These are phyloP conservation scores for Penicillium sp. DNA, from an alignment of 2,329 filamentous ascomycete species.

Conservation along the genomic window DNA sequence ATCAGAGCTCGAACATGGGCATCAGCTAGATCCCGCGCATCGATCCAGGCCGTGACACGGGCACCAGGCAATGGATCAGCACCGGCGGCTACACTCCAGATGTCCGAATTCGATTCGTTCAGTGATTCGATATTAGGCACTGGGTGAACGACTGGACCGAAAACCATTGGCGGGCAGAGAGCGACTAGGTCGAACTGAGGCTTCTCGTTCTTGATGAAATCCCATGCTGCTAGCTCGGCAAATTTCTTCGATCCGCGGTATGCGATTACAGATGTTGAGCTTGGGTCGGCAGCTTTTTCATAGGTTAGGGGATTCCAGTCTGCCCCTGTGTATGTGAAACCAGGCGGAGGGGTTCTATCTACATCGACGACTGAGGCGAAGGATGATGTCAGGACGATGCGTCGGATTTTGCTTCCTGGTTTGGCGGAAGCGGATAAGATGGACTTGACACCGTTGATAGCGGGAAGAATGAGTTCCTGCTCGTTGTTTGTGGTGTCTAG, in stretches of 20 bases:
- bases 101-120: slow-evolving; percentile 46
- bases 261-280: slow-evolving; percentile 25
- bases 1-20: slow-evolving; percentile 49
- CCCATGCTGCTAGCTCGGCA: slow-evolving; percentile 32
- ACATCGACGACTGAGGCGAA: slow-evolving; percentile 31
- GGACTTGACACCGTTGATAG: slow-evolving; percentile 48
- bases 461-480: slow-evolving; percentile 45
- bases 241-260: slow-evolving; percentile 37
- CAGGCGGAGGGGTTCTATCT: slow-evolving; percentile 7
- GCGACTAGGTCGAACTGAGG: slow-evolving; percentile 42
- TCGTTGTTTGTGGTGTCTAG: slow-evolving; percentile 49
- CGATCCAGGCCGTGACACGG: slow-evolving; percentile 40
- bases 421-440: slow-evolving; percentile 38
- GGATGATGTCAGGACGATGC: slow-evolving; percentile 32
- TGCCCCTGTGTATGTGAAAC: slow-evolving; percentile 28
- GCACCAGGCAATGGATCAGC: slow-evolving; percentile 40
- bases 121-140: slow-evolving; percentile 36
- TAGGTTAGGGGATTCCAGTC: slow-evolving; percentile 37
- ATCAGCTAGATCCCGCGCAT: slow-evolving; percentile 49
- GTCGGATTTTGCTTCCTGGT: slow-evolving; percentile 19
- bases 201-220: slow-evolving; percentile 35
- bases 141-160: slow-evolving; percentile 48
- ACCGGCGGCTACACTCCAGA: slow-evolving; percentile 45
- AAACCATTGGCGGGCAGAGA: slow-evolving; percentile 49
- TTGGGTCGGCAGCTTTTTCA: slow-evolving; percentile 22